Evolutionary conservation across 2,329 filamentous ascomycete genomes (phyloP), one percentile per base, ranked within the genome.

Genomic region (Zymoseptoria brevis): DNA sequence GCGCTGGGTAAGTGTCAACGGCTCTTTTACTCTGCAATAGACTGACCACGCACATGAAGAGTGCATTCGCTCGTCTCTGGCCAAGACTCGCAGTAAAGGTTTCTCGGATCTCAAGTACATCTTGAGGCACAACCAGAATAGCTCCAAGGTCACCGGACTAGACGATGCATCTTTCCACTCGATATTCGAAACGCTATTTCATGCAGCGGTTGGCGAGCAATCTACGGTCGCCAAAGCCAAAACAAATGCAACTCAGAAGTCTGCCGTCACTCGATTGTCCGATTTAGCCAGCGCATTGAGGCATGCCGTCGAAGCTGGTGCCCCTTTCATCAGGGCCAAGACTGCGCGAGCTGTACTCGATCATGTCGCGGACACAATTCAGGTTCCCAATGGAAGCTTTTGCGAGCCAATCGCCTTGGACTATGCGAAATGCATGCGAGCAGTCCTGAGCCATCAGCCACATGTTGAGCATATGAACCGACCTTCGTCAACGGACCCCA

Each of bases 121-220:
- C 57, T 73, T 86, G 30, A 76, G 78, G 56, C 77, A 81, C 66
- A 82, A 81, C 65, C 80, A 76, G 66, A 75, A 72, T 26, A 77
- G 71, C 62, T 62, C 72, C 26, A 73, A 65, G 51, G 65, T 77
- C 62, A 68, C 70, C 5, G 50, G 35, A 9, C 77, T 96, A 35
- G 82, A 81, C 52, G 90, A 96, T 70, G 89, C 88, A 70, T 82
- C 83, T n/a, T 96, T 89, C 66, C 87, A 94, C 69, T 82, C 83
- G 60, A 85, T 96, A 50, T 89, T 90, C 67, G 90, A 96, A 68
- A 82, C 84, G 1, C 77, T 97, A 2, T 96, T 96, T 69, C 81
- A 82, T 57, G 87, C 81, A 69, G 82, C 82, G 1, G 72, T 86
- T 19, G 74, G 80, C 13, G 91, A 96, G 66, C 90, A 89, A 70